Base-by-base conservation (phyloP, 164 flowering plant genomes). In the Sedum album region DNA sequence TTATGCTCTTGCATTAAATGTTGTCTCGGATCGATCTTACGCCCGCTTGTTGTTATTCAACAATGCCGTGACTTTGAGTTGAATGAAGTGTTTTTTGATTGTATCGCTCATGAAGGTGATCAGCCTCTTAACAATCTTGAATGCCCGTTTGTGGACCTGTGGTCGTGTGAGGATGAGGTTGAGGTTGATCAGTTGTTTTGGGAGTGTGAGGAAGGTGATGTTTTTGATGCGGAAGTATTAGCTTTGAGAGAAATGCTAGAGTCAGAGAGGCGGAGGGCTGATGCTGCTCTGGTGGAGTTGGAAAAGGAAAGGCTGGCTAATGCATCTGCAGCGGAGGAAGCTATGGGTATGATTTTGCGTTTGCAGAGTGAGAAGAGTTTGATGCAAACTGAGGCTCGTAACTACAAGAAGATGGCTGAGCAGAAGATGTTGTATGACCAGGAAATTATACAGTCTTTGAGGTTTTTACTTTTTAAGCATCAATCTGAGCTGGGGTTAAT, bases 281-380 rank as follows among this genome's bases (percentile, higher is more conserved):
- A 80, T 41, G 73, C 70, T 6, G 88, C 87, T 31, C 18, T 0
- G 44, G 39, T 66, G 36, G 97, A 91, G 75, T 86, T 89, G 6
- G 92, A 84, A 67, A 82, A 86, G 77, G 97, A 91, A 69, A 82
- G 92, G 64, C 64, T 72, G 77, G 91, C 97, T 5, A 75, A 90
- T 31, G 83, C 90, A 10, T 70, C 88, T 20, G 89, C 97, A 2
- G 86, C 88, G 1, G 82, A 83, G 38, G 96, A 90, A 70, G 80
- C 89, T 6, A 86, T 90, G 91, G 81, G 79, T 4, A 82, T 86
- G 91, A 88, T 90, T 41, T 49, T 81, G 66, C 74, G 85, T 1
- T 86, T 90, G 38, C 91, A 90, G 70, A 82, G 69, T 15, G 93
- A 88, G 78, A 90, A 86, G 73, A 82, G 84, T 69, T 46, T 74